Evolutionary conservation across 2,329 filamentous ascomycete species (phyloP), one percentile per base, ranked within the genome.

Genomic region (Byssochlamys sp.): DNA sequence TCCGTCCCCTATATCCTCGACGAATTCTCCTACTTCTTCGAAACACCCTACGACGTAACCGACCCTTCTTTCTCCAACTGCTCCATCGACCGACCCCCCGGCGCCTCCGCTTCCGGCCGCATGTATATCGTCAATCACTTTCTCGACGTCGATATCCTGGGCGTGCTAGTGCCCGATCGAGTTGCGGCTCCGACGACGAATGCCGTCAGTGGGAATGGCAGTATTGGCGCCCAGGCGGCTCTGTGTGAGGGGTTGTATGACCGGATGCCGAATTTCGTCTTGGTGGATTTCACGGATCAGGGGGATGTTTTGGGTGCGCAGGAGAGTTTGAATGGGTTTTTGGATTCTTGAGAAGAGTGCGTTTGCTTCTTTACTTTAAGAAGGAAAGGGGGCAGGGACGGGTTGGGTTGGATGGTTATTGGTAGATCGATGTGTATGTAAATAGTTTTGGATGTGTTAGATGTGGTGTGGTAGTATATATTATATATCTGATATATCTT

Each of bases 81-180:
- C 65, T 73, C 66, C 10, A 73, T 79, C 55, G 71, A 79, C 61
- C 72, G 77, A 2, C 77, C 77, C 2, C 52, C 69, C 4, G 70
- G 69, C n/a, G 69, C 68, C 26, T 70, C 66, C 12, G 61, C 71
- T 4, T 65, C 69, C 3, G 75, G 72, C 11, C 69, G 74, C 3
- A 78, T 80, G 75, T 75, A 75, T 56, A 70, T 79, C 35, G 70
- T 79, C 59, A 80, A 80, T 58, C 78, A 80, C 62, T 78, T 78
- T 60, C 65, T 79, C 2, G 74, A 79, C 59, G 62, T 72, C 9
- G 69, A 77, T 54, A 62, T 77, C 29, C 57, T 75, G 0, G 75
- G 76, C 5, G 66, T 77, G 12, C 62, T 71, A 35, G 63, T 78
- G n/a, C 78, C 78, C 4, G 75, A 78, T 56, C 68, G 75, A 14